Conservation (phyloP, 768 basidiomycete species). For the Saitozyma podzolica region DNA sequence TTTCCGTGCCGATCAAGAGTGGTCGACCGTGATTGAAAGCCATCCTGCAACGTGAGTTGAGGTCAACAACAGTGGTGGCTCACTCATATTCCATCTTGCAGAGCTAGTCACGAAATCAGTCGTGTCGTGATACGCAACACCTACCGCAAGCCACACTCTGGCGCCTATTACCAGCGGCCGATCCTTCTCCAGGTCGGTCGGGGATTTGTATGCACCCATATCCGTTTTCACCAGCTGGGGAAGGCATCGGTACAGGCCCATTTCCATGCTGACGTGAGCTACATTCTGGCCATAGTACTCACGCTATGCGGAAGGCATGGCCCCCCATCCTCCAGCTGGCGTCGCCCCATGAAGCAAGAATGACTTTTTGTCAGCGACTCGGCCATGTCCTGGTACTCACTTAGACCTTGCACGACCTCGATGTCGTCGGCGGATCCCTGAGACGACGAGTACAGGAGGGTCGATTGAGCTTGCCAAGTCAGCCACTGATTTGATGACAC, state of each 20-base stretch:
- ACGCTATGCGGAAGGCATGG: not conserved
- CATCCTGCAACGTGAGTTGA: conserved; percentile 12
- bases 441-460: not conserved
- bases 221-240: conserved; percentile 1
- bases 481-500: not conserved
- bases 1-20: conserved; percentile 14
- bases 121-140: not conserved
- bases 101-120: not conserved
- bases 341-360: not conserved
- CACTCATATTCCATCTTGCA: conserved; percentile 9
- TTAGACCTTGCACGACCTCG: not conserved
- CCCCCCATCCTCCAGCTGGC: not conserved
- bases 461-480: not conserved
- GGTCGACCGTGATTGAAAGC: conserved; percentile 30
- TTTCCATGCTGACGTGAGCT: conserved; percentile 2
- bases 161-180: conserved; percentile 9
- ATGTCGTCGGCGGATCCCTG: not conserved
- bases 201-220: not conserved
- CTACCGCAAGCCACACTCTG: conserved; percentile 11
- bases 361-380: not conserved
- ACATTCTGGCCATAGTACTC: not conserved
- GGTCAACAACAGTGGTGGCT: not conserved
- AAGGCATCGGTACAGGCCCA: conserved; percentile 13
- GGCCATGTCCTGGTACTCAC: not conserved
- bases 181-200: not conserved